Base-by-base conservation (phyloP, 495 filamentous ascomycete genomes). In the Penicillium antarcticum region DNA sequence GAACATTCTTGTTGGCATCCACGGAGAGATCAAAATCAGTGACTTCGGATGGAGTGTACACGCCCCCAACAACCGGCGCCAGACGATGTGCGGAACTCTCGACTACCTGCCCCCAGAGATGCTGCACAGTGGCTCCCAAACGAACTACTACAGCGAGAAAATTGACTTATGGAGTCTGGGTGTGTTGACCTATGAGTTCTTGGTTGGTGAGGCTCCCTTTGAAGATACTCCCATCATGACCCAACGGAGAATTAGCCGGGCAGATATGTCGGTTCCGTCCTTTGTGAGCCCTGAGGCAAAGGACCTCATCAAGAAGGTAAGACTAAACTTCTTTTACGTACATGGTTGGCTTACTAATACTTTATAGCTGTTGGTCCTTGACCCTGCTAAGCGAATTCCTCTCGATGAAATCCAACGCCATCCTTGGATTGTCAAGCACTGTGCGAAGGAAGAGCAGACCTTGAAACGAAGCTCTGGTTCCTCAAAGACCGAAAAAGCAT, bases 1-100 rank as follows among this genome's bases (percentile, higher is more conserved):
- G 71, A 98, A 98, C 62, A 98, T 98, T 57, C 83, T 98, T 13
- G 86, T 98, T 33, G 94, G 94, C 16, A 92, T 98, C 45, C 92
- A 97, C 64, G 94, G 92, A 36, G 94, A 98, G 72, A 95, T 98
- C 72, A 98, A 98, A 71, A 92, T 98, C 65, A 92, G 89, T 4
- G 94, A 98, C 69, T 98, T 98, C 61, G 94, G 94, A 39, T 98
- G 95, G 95, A 92, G 87, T 69, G 95, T 97, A 14, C 94, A 98
- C 67, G 95, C 94, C 21, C 94, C 94, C 9, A 97, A 95, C 62
- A 96, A 95, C 72, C 72, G 92, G 45, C 82, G 94, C 35, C 85
- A 91, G 53, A 98, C 94, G 18, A 92, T 97, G 83, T 98, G 94
- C 67, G 94, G 94, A 58, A 98, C 94, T 7, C 81, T 98, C 21